Conservation (phyloP, 1,284 basidiomycete species). For the Malassezia psittaci region DNA sequence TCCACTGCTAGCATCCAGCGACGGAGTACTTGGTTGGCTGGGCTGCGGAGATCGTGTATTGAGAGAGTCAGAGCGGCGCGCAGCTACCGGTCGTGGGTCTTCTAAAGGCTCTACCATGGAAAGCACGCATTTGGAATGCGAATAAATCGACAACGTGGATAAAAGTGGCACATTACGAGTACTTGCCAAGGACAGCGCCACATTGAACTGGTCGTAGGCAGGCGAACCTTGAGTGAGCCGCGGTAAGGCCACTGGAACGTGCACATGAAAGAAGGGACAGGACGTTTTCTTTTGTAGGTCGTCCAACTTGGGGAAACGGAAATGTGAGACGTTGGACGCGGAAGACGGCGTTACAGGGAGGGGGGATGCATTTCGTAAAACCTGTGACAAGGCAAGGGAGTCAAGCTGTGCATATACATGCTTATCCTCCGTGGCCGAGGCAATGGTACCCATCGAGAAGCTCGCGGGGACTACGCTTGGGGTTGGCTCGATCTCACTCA, state of each 20-base stretch:
- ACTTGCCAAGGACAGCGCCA: constrained; percentile 42
- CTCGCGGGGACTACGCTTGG: constrained; percentile 29
- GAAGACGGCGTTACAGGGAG: constrained; percentile 34
- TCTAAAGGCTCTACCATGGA: constrained; percentile 43
- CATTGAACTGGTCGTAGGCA: constrained; percentile 37
- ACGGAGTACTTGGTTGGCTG: neutral
- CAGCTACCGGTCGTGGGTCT: constrained; percentile 34
- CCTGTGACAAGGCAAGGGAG: constrained; percentile 30
- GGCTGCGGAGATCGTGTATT: constrained; percentile 2
- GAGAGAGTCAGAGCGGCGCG: constrained; percentile 21
- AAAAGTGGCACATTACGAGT: constrained; percentile 29
- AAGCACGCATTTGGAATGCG: constrained; percentile 44
- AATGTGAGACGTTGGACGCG: constrained; percentile 27
- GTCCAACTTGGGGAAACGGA: constrained; percentile 44
- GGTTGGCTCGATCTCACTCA: neutral
- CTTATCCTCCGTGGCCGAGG: constrained; percentile 33
- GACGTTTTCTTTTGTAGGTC: constrained; percentile 46
- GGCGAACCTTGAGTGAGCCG: constrained; percentile 30
- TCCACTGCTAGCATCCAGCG: neutral
- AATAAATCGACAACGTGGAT: constrained; percentile 48
- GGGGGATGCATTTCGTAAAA: constrained; percentile 25
- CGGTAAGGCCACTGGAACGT: constrained; percentile 47
- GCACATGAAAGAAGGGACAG: constrained; percentile 49
- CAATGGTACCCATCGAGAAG: constrained; percentile 46
- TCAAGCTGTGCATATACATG: constrained; percentile 43